A percentile compares a stretch with the other conserved stretches of the same genome.
Conservation (phyloP, 768 basidiomycete genomes). For the Suillus luteus region DNA sequence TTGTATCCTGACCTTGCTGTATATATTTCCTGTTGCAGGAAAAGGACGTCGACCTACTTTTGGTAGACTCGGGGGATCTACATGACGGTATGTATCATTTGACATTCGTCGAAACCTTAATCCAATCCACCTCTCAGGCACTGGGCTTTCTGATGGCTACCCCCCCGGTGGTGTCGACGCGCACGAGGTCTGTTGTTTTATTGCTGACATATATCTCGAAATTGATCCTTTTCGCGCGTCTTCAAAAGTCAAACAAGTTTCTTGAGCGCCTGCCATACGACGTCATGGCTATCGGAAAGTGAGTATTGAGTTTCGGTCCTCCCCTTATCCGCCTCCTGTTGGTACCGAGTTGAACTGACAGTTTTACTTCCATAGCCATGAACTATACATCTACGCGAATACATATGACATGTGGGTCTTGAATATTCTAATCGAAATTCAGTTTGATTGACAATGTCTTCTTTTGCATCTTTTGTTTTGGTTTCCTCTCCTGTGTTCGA, state of each 20-base stretch:
- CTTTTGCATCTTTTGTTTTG: neutral
- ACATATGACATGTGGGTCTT: slow-evolving; percentile 61
- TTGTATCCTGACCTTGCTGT: neutral
- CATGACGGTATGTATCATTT: slow-evolving; percentile 56
- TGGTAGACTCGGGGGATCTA: slow-evolving; percentile 81
- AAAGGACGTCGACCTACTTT: slow-evolving; percentile 78
- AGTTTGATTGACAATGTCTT: neutral
- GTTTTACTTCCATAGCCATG: slow-evolving; percentile 53
- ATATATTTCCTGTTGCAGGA: slow-evolving; percentile 35
- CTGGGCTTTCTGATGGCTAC: slow-evolving; percentile 77
- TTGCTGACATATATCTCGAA: neutral
- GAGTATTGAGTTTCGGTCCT: slow-evolving; percentile 26
- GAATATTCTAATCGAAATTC: neutral
- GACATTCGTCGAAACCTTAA: neutral
- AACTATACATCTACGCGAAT: slow-evolving; percentile 73
- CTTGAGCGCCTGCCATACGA: slow-evolving; percentile 78
- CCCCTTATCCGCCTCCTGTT: neutral
- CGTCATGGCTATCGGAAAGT: slow-evolving; percentile 84
- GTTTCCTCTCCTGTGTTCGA: neutral
- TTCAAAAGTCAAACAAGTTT: slow-evolving; percentile 68
- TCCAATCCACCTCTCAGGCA: slow-evolving; percentile 43
- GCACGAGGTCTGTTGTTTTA: slow-evolving; percentile 53
- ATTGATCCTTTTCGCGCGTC: neutral
- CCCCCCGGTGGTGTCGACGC: slow-evolving; percentile 71
- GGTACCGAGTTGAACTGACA: slow-evolving; percentile 1